phyloP scores from a whole-genome alignment of 2,329 filamentous ascomycete genomes.

The Curvularia eragrostidis region DNA sequence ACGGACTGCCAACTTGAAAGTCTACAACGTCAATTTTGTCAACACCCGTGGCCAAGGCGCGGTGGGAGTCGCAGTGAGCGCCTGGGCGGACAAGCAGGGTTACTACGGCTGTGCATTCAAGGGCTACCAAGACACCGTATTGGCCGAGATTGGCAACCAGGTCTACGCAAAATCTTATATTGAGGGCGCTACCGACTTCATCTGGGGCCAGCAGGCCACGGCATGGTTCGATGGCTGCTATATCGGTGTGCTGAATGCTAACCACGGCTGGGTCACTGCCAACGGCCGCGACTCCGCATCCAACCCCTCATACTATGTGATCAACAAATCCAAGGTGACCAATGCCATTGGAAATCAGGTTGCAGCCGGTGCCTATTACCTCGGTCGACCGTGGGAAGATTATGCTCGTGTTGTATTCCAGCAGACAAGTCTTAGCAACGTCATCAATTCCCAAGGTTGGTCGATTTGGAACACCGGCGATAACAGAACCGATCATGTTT shows the following conservation, averaged over 20 bases:
- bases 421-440: slow-evolving; percentile 58
- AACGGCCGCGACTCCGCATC: slow-evolving; percentile 42
- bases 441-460: slow-evolving; percentile 69
- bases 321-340: slow-evolving; percentile 60
- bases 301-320: slow-evolving; percentile 59
- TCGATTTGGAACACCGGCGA: slow-evolving; percentile 59
- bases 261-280: slow-evolving; percentile 52
- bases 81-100: slow-evolving; percentile 59
- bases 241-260: slow-evolving; percentile 55
- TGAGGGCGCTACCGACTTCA: slow-evolving; percentile 65
- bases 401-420: slow-evolving; percentile 62
- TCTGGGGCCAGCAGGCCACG: slow-evolving; percentile 62
- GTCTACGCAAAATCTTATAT: slow-evolving; percentile 65
- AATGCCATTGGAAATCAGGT: slow-evolving; percentile 52
- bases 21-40: slow-evolving; percentile 68
- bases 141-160: slow-evolving; percentile 57
- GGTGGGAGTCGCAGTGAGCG: slow-evolving; percentile 62
- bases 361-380: slow-evolving; percentile 53
- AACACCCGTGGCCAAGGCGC: slow-evolving; percentile 55
- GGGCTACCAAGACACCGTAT: slow-evolving; percentile 64
- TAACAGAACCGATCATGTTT: slow-evolving; percentile 59
- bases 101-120: slow-evolving; percentile 65
- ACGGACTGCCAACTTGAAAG: slow-evolving; percentile 58
- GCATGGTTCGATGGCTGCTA: slow-evolving; percentile 61
- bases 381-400: slow-evolving; percentile 62